Base-by-base conservation (phyloP, 2,329 filamentous ascomycete genomes). In the Cercospora sp. region DNA sequence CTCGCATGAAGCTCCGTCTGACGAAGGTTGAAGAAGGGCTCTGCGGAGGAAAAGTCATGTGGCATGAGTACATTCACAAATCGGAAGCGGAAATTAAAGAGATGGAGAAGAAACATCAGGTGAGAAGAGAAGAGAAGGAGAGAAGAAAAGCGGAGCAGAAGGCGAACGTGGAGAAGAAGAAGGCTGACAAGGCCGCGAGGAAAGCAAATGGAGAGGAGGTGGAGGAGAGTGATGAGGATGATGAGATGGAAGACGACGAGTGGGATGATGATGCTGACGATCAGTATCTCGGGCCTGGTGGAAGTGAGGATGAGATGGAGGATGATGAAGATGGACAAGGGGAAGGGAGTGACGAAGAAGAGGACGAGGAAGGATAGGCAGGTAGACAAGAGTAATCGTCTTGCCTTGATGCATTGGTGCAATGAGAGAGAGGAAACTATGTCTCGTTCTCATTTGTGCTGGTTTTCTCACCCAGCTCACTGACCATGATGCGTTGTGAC, bases 1-100 rank as follows among this genome's bases (percentile, higher is more conserved):
- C 95, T 1, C 88, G 95, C 64, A 90, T 99, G 91, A 90, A 88
- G 69, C 82, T 99, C 48, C 89, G 94, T 33, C 84, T 99, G 81
- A 94, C 93, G 65, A 99, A 99, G 82, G 94, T 99, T 4, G 95
- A 99, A 77, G 95, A 99, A 74, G 95, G 94, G 1, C 81, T 98
- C 6, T 97, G 93, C 75, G 86, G 87, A 28, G 95, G 95, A 60
- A 95, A 93, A 78, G 87, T 97, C 66, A 92, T 99, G 91, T 99
- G 95, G 95, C 95, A 99, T 79, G 93, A 97, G 78, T 96, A 93
- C 77, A 89, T 98, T 63, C 87, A 90, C 77, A 99, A 99, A 85
- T 89, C 88, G 6, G 88, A 88, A 73, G 86, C 87, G 18, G 94
- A 99, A 79, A 82, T 93, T 66, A 87, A 89, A 77, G 87, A 91